These are phyloP conservation scores for sorghum (Sorghum bicolor) DNA, from an alignment of 176 grass and related monocot genomes.

Conservation along the genomic window Sorghum_bicolor_NCBIv3 NC_012875.2:1541001-1541500, in stretches of 20 bases:
- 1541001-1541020: conserved; percentile 39
- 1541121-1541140: conserved; percentile 43
- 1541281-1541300: not conserved
- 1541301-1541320: not conserved
- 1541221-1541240: conserved; percentile 33
- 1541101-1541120: conserved; percentile 27
- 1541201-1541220: conserved; percentile 59
- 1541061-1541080: conserved; percentile 31
- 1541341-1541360: conserved; percentile 40
- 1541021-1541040: conserved; percentile 29
- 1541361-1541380: conserved; percentile 16
- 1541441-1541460: conserved; percentile 47
- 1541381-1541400: conserved; percentile 47
- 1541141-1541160: conserved; percentile 30
- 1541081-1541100: conserved; percentile 2
- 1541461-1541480: conserved; percentile 70
- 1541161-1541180: conserved; percentile 31
- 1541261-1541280: conserved; percentile 1
- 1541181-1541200: conserved; percentile 80
- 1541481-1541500: conserved; percentile 87
- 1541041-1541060: conserved; percentile 28
- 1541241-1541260: conserved; percentile 29
- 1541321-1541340: conserved; percentile 17
- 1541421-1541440: conserved; percentile 40
- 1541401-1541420: conserved; percentile 43